Evolutionary conservation across 2,329 filamentous ascomycete genomes (phyloP).

Genomic region (Tricladium varicosporioides): DNA sequence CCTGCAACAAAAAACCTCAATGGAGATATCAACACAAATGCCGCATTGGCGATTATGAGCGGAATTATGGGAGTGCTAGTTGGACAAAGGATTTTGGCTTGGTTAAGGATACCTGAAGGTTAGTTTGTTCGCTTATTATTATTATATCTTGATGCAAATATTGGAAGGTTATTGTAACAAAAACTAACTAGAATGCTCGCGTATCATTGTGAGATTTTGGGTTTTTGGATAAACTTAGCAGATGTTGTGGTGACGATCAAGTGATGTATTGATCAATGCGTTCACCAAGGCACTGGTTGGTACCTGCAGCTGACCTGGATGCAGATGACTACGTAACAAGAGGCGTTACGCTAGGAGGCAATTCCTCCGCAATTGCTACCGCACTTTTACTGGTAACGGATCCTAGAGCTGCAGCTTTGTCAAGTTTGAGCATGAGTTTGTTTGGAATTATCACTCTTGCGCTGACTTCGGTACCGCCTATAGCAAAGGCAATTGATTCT

Average conservation of each 20-base stretch:
- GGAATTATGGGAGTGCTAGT: constrained; percentile 57
- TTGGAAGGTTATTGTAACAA: constrained; percentile 2
- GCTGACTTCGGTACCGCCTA: constrained; percentile 55
- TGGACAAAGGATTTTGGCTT: constrained; percentile 47
- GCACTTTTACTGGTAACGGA: constrained; percentile 55
- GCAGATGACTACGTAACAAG: constrained; percentile 61
- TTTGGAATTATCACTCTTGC: constrained; percentile 59
- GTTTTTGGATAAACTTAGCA: background rate
- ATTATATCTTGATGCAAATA: background rate
- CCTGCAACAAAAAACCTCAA: constrained; percentile 55
- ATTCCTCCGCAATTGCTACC: constrained; percentile 58
- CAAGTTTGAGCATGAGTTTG: constrained; percentile 58
- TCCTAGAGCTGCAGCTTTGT: constrained; percentile 57
- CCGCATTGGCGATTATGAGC: constrained; percentile 57
- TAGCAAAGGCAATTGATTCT: constrained; percentile 46
- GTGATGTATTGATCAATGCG: background rate
- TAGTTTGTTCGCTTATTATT: constrained; percentile 15
- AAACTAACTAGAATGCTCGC: background rate
- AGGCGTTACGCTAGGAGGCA: constrained; percentile 60
- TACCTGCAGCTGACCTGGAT: constrained; percentile 17
- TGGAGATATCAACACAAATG: constrained; percentile 54
- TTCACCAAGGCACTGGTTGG: background rate
- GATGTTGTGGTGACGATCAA: background rate
- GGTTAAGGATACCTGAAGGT: constrained; percentile 54
- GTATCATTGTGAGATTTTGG: background rate